Evolutionary conservation across 495 filamentous ascomycete species (phyloP), one percentile per base, ranked within the genome.

Genomic region (Tuber aestivum): DNA sequence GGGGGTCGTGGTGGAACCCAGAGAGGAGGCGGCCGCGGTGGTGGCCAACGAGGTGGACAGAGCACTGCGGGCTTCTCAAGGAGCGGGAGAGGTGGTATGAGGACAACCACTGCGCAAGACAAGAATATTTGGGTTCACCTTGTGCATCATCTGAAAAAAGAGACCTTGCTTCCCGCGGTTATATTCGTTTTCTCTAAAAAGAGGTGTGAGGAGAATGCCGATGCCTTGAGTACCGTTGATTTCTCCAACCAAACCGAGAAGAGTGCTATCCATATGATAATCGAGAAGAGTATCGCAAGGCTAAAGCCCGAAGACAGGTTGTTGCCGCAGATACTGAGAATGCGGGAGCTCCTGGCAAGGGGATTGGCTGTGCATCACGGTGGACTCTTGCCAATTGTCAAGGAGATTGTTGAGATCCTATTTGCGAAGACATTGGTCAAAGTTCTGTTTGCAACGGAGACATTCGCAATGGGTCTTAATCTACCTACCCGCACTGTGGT

Each of bases 121-220:
- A 92, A 92, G 83, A 98, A 93, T 74, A 87, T 96, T n/a, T 99
- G 95, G 95, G 95, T 99, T 65, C 92, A 96, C 77, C 87, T 99
- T 69, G 93, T 98, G 21, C 92, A 97, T 79, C 92, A 93, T 85
- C 87, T 98, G 72, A 92, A 90, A 80, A 96, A 97, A 81, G 89
- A 93, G 75, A 93, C 89, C 61, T 87, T 99, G 7, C 87, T 99
- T 18, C 95, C 95, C 0, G 93, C 90, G 65, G 97, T 95, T 84
- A 95, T 98, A 76, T 99, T 99, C 84, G 95, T 99, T 69, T 99
- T 99, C 84, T 97, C 95, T 41, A 99, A 98, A 86, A 97, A 93
- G 84, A 87, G 95, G 73, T 98, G 96, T 80, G 95, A 98, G 83
- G 92, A 97, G 81, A 99, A 98, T 82, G 95, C 96, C 16, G 93